These are phyloP conservation scores for Hemerocallis citrina DNA, from an alignment of 106 monocot species.

Conservation along the genomic window DNA sequence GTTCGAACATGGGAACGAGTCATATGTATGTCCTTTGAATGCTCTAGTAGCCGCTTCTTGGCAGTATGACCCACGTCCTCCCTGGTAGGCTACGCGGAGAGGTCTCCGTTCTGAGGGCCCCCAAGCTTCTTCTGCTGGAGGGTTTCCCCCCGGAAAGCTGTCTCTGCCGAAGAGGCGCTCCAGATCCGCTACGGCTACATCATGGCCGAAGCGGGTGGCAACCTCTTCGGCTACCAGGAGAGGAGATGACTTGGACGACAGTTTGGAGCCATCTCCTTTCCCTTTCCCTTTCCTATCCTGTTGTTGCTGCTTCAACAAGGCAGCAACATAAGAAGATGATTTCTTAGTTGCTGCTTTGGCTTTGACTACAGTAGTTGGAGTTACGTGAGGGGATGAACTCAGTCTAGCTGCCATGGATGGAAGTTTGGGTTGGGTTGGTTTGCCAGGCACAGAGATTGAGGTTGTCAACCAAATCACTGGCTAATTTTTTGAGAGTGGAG, in stretches of 20 bases:
- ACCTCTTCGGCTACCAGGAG: conserved; percentile 28
- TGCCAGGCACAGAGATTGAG: background rate
- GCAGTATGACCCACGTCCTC: conserved; percentile 58
- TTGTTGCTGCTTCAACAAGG: background rate
- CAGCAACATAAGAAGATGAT: background rate
- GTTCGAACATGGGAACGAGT: conserved; percentile 22
- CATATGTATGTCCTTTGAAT: conserved; percentile 16
- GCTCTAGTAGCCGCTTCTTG: conserved; percentile 56
- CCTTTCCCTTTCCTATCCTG: conserved; percentile 4
- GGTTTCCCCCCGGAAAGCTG: conserved; percentile 3
- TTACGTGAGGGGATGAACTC: background rate
- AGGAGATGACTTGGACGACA: conserved; percentile 2
- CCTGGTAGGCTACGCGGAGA: conserved; percentile 67
- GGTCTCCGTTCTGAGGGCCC: conserved; percentile 13
- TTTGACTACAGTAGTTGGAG: too few relatives aligned
- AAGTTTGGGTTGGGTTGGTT: background rate
- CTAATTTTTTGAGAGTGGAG: background rate
- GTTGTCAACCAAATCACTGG: background rate
- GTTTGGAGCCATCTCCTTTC: background rate
- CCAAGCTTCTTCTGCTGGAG: background rate
- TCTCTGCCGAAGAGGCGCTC: conserved; percentile 37
- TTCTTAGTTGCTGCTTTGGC: too few relatives aligned
- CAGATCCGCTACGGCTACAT: conserved; percentile 31
- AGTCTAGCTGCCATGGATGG: background rate
- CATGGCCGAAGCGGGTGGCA: conserved; percentile 29